phyloP scores from a whole-genome alignment of 768 basidiomycete genomes.

The Boletus subcaerulescens region DNA sequence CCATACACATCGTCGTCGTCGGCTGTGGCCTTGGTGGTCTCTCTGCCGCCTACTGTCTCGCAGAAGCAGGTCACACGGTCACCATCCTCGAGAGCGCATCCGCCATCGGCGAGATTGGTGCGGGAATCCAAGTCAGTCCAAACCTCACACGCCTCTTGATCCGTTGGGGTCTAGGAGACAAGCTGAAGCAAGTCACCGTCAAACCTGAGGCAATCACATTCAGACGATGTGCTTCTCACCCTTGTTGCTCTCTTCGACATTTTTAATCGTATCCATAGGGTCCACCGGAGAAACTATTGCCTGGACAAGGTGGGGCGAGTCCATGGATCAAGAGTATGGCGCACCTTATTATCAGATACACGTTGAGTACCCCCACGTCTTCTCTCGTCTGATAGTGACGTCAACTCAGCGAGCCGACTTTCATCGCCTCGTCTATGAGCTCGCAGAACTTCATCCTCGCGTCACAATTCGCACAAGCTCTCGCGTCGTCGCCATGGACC shows the following conservation, averaged over 20 bases:
- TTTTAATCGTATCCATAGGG: constrained; percentile 15
- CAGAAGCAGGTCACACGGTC: constrained; percentile 46
- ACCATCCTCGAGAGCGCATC: constrained; percentile 45
- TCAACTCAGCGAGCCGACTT: constrained; percentile 43
- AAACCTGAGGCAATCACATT: constrained; percentile 39
- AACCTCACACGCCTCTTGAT: constrained; percentile 46
- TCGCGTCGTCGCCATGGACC: constrained; percentile 37
- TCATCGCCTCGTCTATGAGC: constrained; percentile 36
- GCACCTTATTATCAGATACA: constrained; percentile 37
- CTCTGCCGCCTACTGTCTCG: constrained; percentile 43
- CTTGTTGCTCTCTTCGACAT: neutral
- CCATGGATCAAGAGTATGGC: constrained; percentile 31
- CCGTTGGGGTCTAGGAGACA: constrained; percentile 48
- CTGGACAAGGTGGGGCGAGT: constrained; percentile 35
- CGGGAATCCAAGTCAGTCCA: constrained; percentile 47
- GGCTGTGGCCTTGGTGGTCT: constrained; percentile 53
- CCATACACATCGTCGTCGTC: constrained; percentile 42
- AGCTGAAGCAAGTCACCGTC: constrained; percentile 37
- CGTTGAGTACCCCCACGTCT: constrained; percentile 14
- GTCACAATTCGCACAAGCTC: constrained; percentile 34
- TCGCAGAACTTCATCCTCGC: constrained; percentile 35
- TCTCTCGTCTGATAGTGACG: neutral
- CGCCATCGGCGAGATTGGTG: constrained; percentile 44
- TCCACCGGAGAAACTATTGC: constrained; percentile 35
- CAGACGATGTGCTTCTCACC: constrained; percentile 38